Base-by-base conservation (phyloP, 495 filamentous ascomycete species). In the Bacidia rubella region DNA sequence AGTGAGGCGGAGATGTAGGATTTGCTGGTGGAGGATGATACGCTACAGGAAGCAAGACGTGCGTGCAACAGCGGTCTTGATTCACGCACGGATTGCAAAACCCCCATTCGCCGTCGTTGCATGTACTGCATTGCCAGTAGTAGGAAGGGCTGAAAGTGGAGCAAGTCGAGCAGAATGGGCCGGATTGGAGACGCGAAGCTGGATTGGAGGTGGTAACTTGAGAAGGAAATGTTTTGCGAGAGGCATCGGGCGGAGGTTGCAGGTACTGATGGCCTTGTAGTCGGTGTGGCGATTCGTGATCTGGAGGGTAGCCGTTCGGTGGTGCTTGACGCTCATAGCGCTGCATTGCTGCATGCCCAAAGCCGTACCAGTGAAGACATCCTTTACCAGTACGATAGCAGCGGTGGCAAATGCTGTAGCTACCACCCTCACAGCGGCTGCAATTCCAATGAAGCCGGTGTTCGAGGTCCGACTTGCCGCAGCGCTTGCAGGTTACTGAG, bases 81-180 rank as follows among this genome's bases (percentile, higher is more conserved):
- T 86, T 86, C 24, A 94, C 86, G 61, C 89, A 95, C 52, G 66
- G 61, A 54, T 83, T 82, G 67, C 89, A 95, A 60, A 86, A 95
- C 0, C 89, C 89, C 89, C 88, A 95, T 60, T 89, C 87, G 23
- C 85, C 88, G 50, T 90, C 82, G 59, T 94, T 93, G 66, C 89
- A 95, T 35, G 70, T 57, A 51, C 78, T 77, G 64, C 89, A 95
- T 53, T 82, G 77, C 88, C 87, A 95, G 62, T 82, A 88, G 62
- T 83, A 86, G 21, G 81, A 74, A 54, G 92, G 87, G 0, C 86
- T 71, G 64, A 76, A 80, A 0, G 75, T 70, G n/a, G 71, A 66
- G 60, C 89, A 95, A 39, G 76, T 73, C 23, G 78, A 75, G 66
- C 89, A 95, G 64, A 95, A 95, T 21, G 81, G 74, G n/a, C 89